A percentile compares a stretch with the other conserved stretches of the same genome.
phyloP scores from a whole-genome alignment of 2,329 filamentous ascomycete genomes.

The Xylariales sp. region DNA sequence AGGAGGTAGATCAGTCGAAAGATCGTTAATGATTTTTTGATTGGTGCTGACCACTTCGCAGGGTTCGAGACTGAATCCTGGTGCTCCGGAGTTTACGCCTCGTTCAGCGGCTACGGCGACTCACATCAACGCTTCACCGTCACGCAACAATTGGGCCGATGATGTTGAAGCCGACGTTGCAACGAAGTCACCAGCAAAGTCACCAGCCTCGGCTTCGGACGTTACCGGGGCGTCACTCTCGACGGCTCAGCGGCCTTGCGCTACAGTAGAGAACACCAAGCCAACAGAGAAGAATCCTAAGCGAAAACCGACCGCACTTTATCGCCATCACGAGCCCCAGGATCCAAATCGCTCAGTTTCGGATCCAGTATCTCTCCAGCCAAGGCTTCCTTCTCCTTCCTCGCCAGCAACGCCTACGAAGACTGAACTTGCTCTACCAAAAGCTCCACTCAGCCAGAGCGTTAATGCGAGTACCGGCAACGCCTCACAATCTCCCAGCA shows the following conservation, averaged over 20 bases:
- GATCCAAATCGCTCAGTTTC: constrained; percentile 9
- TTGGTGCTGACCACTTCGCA: constrained; percentile 40
- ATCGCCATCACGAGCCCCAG: constrained; percentile 6
- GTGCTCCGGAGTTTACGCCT: constrained; percentile 52
- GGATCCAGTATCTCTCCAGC: constrained; percentile 6
- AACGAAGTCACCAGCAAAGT: not conserved
- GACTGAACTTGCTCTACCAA: not conserved
- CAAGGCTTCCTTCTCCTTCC: constrained; percentile 1
- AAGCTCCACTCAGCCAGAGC: not conserved
- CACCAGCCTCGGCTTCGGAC: not conserved
- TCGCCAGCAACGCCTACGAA: constrained; percentile 7
- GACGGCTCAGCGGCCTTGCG: not conserved
- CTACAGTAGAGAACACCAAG: constrained; percentile 5
- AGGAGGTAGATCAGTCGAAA: constrained; percentile 46
- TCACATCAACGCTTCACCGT: constrained; percentile 11
- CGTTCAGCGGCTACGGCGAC: constrained; percentile 25
- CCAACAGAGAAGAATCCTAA: not conserved
- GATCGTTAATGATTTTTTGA: constrained; percentile 34
- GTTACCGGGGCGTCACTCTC: not conserved
- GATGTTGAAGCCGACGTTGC: constrained; percentile 18
- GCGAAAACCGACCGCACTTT: not conserved
- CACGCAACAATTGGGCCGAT: constrained; percentile 24
- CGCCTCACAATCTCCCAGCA: too few relatives aligned
- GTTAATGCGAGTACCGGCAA: too few relatives aligned
- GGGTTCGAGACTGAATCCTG: constrained; percentile 51